A percentile compares a stretch with the other conserved stretches of the same genome.
Evolutionary conservation across 2,329 filamentous ascomycete species (phyloP).

Genomic region (Chrysosporium queenslandicum): DNA sequence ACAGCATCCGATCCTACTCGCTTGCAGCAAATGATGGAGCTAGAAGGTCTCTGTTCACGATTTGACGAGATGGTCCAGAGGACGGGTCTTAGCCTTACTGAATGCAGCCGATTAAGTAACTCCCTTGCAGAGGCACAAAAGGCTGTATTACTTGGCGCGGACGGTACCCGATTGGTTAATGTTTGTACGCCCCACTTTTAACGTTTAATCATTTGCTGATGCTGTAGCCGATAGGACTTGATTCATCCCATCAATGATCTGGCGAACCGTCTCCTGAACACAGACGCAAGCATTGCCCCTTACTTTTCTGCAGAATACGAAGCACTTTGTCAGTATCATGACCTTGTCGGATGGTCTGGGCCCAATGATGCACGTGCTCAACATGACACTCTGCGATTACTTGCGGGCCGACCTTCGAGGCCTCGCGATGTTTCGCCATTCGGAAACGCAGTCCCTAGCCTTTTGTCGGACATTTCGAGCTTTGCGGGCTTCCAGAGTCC

Average conservation of each 20-base stretch:
- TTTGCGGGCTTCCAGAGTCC: conserved; percentile 28
- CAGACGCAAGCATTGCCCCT: conserved; percentile 26
- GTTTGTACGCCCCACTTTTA: conserved; percentile 15
- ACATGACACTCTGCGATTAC: conserved; percentile 27
- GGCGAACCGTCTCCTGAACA: conserved; percentile 24
- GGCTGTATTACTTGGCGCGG: conserved; percentile 30
- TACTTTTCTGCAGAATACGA: conserved; percentile 42
- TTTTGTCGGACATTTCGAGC: conserved; percentile 30
- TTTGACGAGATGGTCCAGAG: conserved; percentile 32
- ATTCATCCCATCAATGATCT: conserved; percentile 32
- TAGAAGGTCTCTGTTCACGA: conserved; percentile 29
- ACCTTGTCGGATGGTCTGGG: conserved; percentile 23
- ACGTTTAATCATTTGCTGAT: conserved; percentile 10
- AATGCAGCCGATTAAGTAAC: conserved; percentile 29
- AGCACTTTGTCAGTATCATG: conserved; percentile 38
- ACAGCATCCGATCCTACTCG: conserved; percentile 35
- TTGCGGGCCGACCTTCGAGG: conserved; percentile 31
- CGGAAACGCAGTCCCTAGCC: conserved; percentile 26
- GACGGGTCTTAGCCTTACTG: conserved; percentile 29
- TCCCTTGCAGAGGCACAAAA: conserved; percentile 33
- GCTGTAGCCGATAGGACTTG: conserved; percentile 23
- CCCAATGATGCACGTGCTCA: conserved; percentile 18
- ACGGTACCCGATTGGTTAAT: conserved; percentile 29
- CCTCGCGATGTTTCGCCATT: conserved; percentile 28
- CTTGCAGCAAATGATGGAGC: conserved; percentile 27